These are phyloP conservation scores for Schizonepeta tenuifolia DNA, from an alignment of 257 asterid species.

Conservation along the genomic window DNA sequence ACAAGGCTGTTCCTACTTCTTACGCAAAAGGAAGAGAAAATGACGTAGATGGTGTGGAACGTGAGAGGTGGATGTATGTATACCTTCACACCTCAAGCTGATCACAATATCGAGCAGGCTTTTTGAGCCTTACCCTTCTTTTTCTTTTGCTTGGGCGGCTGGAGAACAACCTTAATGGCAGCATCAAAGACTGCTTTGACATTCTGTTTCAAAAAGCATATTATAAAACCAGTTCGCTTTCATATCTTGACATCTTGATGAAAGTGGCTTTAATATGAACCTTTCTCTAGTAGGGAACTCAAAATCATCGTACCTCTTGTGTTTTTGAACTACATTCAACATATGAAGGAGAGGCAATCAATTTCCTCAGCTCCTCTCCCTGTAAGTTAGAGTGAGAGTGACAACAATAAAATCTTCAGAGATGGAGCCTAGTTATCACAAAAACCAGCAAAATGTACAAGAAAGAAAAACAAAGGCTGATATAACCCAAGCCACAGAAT, in stretches of 20 bases:
- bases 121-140: slow-evolving; percentile 65
- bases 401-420: slow-evolving; percentile 17
- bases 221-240: slow-evolving; percentile 8
- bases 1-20: slow-evolving; percentile 33
- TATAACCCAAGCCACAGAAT: slow-evolving; percentile 9
- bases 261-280: not conserved
- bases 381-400: slow-evolving; percentile 37
- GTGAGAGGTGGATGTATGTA: slow-evolving; percentile 16
- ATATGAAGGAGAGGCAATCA: slow-evolving; percentile 72
- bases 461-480: slow-evolving; percentile 16
- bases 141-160: slow-evolving; percentile 69
- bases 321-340: slow-evolving; percentile 81
- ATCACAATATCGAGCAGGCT: slow-evolving; percentile 81
- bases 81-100: slow-evolving; percentile 42
- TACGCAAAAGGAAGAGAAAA: slow-evolving; percentile 44
- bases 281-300: not conserved
- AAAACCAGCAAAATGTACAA: not conserved
- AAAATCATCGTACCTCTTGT: slow-evolving; percentile 55
- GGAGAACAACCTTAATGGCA: slow-evolving; percentile 72
- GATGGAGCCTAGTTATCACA: slow-evolving; percentile 12
- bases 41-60: slow-evolving; percentile 34
- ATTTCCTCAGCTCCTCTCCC: slow-evolving; percentile 75
- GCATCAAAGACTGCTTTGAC: slow-evolving; percentile 64
- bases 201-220: slow-evolving; percentile 38
- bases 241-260: not conserved